A percentile compares a stretch with the other conserved stretches of the same genome.
These are phyloP conservation scores for Grigorovia yakushimaensis DNA, from an alignment of 805 yeast species.

Conservation along the genomic window DNA sequence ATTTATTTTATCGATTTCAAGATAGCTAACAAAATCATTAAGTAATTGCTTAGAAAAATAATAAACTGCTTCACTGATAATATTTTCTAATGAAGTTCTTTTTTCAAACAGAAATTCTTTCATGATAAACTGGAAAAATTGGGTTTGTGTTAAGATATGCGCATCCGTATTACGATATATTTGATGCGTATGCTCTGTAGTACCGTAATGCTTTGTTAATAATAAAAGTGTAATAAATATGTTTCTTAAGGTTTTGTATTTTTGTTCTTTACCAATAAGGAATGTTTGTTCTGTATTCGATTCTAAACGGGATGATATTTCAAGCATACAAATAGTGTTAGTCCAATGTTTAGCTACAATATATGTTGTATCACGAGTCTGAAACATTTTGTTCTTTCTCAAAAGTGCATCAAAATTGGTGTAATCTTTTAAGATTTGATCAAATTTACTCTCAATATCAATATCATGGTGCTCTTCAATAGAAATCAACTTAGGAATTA, in stretches of 20 bases:
- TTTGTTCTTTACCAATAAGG: constrained; percentile 31
- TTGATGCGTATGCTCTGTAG: neutral
- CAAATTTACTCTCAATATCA: constrained; percentile 12
- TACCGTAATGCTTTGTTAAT: neutral
- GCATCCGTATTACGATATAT: constrained; percentile 4
- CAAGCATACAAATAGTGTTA: constrained; percentile 42
- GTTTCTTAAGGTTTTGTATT: constrained; percentile 30
- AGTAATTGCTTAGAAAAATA: constrained; percentile 11
- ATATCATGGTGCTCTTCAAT: constrained; percentile 9
- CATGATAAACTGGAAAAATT: constrained; percentile 25
- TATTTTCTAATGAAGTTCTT: constrained; percentile 9
- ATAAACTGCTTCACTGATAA: constrained; percentile 13
- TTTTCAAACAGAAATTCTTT: constrained; percentile 13
- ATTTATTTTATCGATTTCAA: constrained; percentile 8
- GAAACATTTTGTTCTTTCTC: constrained; percentile 10
- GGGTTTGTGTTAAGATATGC: constrained; percentile 10
- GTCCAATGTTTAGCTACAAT: constrained; percentile 23
- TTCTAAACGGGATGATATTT: constrained; percentile 47
- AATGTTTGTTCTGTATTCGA: constrained; percentile 26
- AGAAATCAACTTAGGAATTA: constrained; percentile 10
- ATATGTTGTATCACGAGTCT: constrained; percentile 12
- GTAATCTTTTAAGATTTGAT: constrained; percentile 11
- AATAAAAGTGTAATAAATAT: constrained; percentile 8
- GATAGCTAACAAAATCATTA: constrained; percentile 1
- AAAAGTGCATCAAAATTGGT: constrained; percentile 16